These are phyloP conservation scores for Curvularia sp. DNA, from an alignment of 2,329 filamentous ascomycete genomes.

Conservation along the genomic window DNA sequence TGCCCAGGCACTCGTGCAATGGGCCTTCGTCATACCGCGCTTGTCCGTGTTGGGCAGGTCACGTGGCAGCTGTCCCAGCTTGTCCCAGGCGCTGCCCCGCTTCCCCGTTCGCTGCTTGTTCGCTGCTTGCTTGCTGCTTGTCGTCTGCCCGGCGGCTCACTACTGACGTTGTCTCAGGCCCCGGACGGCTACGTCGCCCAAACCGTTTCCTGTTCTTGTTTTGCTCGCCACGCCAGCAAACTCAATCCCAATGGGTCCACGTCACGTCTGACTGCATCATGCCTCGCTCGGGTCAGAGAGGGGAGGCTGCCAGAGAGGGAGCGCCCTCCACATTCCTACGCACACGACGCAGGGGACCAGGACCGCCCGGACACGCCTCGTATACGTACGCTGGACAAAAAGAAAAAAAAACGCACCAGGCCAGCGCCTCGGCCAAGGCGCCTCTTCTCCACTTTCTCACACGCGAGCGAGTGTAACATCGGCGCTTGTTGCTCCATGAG, in stretches of 20 bases:
- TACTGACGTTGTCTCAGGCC: constrained; percentile 1
- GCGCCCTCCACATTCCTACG: constrained; percentile 2
- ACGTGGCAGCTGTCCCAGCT: constrained; percentile 11
- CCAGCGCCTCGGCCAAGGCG: background rate
- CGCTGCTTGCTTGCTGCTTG: background rate
- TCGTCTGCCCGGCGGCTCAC: background rate
- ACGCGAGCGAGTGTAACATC: constrained; percentile 16
- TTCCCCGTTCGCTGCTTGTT: constrained; percentile 7
- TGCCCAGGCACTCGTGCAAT: constrained; percentile 6
- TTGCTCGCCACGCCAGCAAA: background rate
- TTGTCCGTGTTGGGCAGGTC: constrained; percentile 16
- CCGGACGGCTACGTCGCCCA: constrained; percentile 3
- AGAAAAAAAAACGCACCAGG: background rate
- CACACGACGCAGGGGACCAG: no score
- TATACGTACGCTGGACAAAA: background rate
- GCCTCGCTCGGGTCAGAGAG: background rate
- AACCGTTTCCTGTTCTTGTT: constrained; percentile 9
- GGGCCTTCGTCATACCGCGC: constrained; percentile 19
- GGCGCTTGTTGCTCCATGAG: constrained; percentile 7
- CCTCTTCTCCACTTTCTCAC: background rate
- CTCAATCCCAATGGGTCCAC: constrained; percentile 16
- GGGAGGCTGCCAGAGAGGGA: background rate
- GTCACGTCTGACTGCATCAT: constrained; percentile 24
- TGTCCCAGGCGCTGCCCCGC: constrained; percentile 9
- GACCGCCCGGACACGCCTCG: background rate